A percentile compares a stretch with the other conserved stretches of the same genome.
phyloP scores from a whole-genome alignment of 192 early-diverging fungal genomes.

The Coemansia sp. region DNA sequence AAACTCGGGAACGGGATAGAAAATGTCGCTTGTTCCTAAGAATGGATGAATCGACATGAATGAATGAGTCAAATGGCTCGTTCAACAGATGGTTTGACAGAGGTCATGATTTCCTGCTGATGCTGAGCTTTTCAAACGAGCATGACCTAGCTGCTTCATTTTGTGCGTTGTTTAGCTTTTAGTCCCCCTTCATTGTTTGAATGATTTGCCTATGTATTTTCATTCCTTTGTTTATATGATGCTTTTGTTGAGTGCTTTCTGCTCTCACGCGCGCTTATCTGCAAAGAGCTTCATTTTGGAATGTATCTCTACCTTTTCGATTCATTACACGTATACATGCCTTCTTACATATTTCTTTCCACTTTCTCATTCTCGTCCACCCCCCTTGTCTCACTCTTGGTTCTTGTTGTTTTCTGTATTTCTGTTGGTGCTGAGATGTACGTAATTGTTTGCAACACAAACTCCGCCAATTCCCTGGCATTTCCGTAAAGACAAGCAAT shows the following conservation, averaged over 20 bases:
- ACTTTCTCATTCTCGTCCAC: not conserved
- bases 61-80: not conserved
- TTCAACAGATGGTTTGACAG: not conserved
- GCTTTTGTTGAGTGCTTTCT: not conserved
- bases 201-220: no score
- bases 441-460: not conserved
- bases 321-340: not conserved
- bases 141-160: not conserved
- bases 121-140: not conserved
- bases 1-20: not conserved
- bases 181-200: not conserved
- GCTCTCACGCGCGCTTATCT: not conserved
- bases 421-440: not conserved
- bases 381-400: not conserved
- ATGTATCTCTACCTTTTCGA: not conserved
- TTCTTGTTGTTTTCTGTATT: not conserved
- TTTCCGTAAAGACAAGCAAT: not conserved
- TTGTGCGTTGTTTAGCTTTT: not conserved
- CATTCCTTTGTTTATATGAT: not conserved
- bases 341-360: not conserved
- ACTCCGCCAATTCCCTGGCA: not conserved
- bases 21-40: conserved; percentile 1
- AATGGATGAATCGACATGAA: not conserved
- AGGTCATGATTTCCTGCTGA: not conserved
- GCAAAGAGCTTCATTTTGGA: conserved; percentile 3